Evolutionary conservation across 805 yeast genomes (phyloP), one percentile per base, ranked within the genome.

Genomic region (Schwanniomyces sp.): DNA sequence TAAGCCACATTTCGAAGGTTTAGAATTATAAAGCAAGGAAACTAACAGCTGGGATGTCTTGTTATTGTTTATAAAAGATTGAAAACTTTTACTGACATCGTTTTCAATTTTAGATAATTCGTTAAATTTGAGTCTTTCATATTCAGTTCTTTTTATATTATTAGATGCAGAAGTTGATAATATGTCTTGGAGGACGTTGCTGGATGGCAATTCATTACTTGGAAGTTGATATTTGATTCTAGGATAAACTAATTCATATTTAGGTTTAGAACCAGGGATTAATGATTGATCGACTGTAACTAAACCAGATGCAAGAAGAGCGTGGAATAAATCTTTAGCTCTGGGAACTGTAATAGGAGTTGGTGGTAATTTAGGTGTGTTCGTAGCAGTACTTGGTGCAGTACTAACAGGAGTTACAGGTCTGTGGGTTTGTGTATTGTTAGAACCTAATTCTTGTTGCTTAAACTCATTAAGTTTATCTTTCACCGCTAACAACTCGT

Each of bases 1-100:
- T 16, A 85, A 83, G 12, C 88, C 80, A 71, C 99, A 94, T 65
- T 90, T 92, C 52, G 86, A 80, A 3, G 94, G 82, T 56, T 85
- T 80, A 25, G 70, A 65, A n/a, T 72, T 81, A 61, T 80, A 86
- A 29, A 85, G 68, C 34, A 75, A 66, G 18, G 63, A 56, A n/a
- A 69, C 55, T 36, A 66, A 70, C 5, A 55, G 59, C 5, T 41
- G 50, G 1, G 73, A 60, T 5, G 76, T 70, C 32, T 52, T 62
- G 52, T 74, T 74, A 32, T 57, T 56, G 25, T 61, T 62, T 27
- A 80, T 56, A 47, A 77, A 75, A 9, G 56, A 50, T 54, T 78
- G 78, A 27, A 72, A 54, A 29, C 44, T 49, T 27, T 47, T 47
- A 11, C 47, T 21, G 16, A 36, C 41, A 25, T 49, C 48, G 26